Base-by-base conservation (phyloP, 108 stramenopile genomes). In the Conticribra guillardii region DNA sequence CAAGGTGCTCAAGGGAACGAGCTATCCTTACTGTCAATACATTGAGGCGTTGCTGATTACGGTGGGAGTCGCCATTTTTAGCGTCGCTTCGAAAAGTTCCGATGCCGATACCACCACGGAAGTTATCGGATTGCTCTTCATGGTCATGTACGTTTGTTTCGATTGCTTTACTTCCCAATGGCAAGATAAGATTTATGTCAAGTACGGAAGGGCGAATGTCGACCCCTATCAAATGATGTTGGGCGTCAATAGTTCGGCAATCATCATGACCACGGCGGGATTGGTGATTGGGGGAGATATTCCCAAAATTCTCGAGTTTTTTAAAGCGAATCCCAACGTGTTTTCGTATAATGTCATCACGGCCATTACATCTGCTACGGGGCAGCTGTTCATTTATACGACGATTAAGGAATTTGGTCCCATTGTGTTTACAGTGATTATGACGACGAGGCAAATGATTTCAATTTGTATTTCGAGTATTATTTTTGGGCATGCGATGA, bases 221-320 rank as follows among this genome's bases (percentile, higher is more conserved):
- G 93, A 91, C 64, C 87, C 83, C 49, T 98, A 97, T 80, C 97
- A 98, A 76, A 99, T 99, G 99, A 99, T 99, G 99, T 80, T 99
- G 57, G 94, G 94, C 16, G 97, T 99, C 60, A 99, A 99, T 72
- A 90, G 83, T 28, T 97, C 97, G 37, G 95, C 97, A 30, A 96
- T 97, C 65, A 64, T 86, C 67, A 97, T 99, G 73, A 97, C 97
- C 2, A 87, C 92, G 11, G 57, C 82, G 18, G 97, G 95, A 24
- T 82, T 99, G 49, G 70, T 99, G 41, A 64, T 94, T 48, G 80
- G 93, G 28, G 96, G 97, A 5, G 97, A 99, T 70, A 81, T 99
- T 45, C 93, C 96, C 8, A 79, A 86, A 46, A 87, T 94, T n/a
- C 69, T 86, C 57, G 89, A 95, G 65, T 99, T 99, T 78, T 82